phyloP scores from a whole-genome alignment of 2,329 filamentous ascomycete species.

The Thermomyces lanuginosus region DNA sequence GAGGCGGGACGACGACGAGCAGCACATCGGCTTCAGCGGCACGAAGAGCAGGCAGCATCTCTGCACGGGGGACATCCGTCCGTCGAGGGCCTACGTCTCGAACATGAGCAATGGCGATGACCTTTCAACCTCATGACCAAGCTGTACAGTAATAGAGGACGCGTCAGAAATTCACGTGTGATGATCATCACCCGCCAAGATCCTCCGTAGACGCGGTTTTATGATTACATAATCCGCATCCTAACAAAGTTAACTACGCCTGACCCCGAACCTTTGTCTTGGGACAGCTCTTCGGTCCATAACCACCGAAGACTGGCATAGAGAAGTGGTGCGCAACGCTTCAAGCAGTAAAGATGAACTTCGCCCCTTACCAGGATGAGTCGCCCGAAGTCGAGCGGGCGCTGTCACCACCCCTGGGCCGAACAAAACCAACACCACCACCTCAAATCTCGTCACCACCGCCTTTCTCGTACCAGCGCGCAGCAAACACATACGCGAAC shows the following conservation, averaged over 20 bases:
- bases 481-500: conserved; percentile 1
- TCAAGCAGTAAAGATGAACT: conserved; percentile 49
- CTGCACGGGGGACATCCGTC: conserved; percentile 25
- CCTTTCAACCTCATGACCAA: too few species aligned
- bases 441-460: conserved; percentile 2
- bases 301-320: too few species aligned
- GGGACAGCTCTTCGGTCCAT: too few species aligned
- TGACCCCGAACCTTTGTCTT: too few species aligned
- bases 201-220: too few species aligned
- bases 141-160: too few species aligned
- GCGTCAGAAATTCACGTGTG: too few species aligned
- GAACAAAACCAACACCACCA: conserved; percentile 9
- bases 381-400: conserved; percentile 71
- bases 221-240: too few species aligned
- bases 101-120: too few species aligned
- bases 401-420: conserved; percentile 52
- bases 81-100: too few species aligned
- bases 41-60: conserved; percentile 23
- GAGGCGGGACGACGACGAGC: neutral
- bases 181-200: too few species aligned
- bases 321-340: neutral
- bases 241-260: too few species aligned
- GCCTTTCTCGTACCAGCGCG: conserved; percentile 1
- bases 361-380: conserved; percentile 90
- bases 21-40: conserved; percentile 14